Percentiles rank a stretch among this genome's conserved stretches.
Conservation (phyloP, 225 moss, liverwort and hornwort species). For the Sphagnum contortum region DNA sequence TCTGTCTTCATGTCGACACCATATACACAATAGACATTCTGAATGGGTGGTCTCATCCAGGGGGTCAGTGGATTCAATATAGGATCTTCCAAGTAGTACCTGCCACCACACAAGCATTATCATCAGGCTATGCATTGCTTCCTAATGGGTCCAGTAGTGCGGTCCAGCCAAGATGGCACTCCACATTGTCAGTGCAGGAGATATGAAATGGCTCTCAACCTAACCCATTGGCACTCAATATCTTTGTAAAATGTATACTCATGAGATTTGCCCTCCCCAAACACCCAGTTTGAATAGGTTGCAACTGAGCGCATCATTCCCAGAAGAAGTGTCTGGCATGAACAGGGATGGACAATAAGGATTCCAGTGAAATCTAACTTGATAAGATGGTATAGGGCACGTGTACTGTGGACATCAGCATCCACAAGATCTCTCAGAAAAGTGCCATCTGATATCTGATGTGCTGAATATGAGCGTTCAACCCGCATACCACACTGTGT, state of each 20-base stretch:
- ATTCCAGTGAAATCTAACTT: slow-evolving; percentile 27
- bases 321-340: too few relatives aligned
- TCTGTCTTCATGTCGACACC: slow-evolving; percentile 94
- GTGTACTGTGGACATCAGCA: slow-evolving; percentile 42
- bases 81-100: slow-evolving; percentile 89
- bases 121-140: too few relatives aligned
- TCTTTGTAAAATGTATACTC: too few relatives aligned
- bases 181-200: too few relatives aligned
- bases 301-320: too few relatives aligned
- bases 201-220: too few relatives aligned
- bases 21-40: slow-evolving; percentile 94
- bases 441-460: slow-evolving; percentile 57
- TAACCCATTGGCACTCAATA: too few relatives aligned
- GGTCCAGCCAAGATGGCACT: too few relatives aligned
- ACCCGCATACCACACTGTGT: slow-evolving; percentile 59
- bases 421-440: slow-evolving; percentile 71
- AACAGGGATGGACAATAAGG: too few relatives aligned
- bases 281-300: too few relatives aligned
- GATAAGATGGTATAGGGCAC: slow-evolving; percentile 48
- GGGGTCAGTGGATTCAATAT: slow-evolving; percentile 92
- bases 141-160: too few relatives aligned
- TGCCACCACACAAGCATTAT: slow-evolving; percentile 13
- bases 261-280: too few relatives aligned
- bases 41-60: slow-evolving; percentile 95
- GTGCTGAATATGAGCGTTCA: slow-evolving; percentile 66